Percentiles rank a stretch among this genome's conserved stretches.
phyloP scores from a whole-genome alignment of 495 filamentous ascomycete species.

The Neurospora discreta region DNA sequence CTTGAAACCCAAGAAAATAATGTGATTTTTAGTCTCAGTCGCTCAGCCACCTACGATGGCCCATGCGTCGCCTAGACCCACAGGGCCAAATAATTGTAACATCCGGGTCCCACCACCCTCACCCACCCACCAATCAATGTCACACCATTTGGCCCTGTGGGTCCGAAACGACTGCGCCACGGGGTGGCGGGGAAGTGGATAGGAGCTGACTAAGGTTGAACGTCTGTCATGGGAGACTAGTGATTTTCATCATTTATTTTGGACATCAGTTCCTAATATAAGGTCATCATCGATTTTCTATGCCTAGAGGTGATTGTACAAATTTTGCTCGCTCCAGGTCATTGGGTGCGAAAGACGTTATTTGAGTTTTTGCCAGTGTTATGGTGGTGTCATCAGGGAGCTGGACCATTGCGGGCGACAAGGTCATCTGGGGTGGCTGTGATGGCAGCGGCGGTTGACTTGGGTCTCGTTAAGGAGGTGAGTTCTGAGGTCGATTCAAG shows the following conservation, averaged over 20 bases:
- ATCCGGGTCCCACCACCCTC: no score
- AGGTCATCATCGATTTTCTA: no score
- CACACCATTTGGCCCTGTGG: no score
- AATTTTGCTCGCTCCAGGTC: not conserved
- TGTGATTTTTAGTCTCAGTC: no score
- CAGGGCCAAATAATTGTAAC: no score
- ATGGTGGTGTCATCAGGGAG: conserved; percentile 15
- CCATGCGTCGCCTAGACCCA: no score
- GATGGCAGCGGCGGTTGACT: not conserved
- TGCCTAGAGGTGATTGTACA: not conserved
- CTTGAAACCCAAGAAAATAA: not conserved
- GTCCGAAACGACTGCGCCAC: no score
- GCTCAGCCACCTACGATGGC: no score
- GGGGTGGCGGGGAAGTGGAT: no score
- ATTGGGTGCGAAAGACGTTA: not conserved
- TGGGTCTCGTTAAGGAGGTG: not conserved
- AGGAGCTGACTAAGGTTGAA: no score
- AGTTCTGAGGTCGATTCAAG: not conserved
- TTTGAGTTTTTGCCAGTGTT: conserved; percentile 1
- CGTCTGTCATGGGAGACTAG: no score
- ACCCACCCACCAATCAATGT: no score
- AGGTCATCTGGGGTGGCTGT: not conserved
- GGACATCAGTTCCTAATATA: not conserved
- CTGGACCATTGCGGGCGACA: conserved; percentile 6
- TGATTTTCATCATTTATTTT: not conserved